Evolutionary conservation across 495 filamentous ascomycete genomes (phyloP), one percentile per base, ranked within the genome.

Genomic region (Endocarpon pusillum): DNA sequence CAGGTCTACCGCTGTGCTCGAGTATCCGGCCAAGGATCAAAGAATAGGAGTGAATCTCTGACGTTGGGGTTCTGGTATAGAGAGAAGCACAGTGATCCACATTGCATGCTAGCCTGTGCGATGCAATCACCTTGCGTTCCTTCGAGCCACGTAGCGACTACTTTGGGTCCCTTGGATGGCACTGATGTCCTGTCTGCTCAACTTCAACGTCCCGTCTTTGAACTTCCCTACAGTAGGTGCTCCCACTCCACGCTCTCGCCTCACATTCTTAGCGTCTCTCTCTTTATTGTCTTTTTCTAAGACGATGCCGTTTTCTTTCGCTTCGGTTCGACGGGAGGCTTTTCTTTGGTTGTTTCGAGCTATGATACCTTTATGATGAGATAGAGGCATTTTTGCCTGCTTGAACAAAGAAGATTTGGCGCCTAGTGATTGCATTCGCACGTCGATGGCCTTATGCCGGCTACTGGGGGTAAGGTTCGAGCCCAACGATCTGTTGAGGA

Each of bases 291-390:
- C 56, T 40, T 48, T 52, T 59, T 96, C 89, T 2, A 97, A 61
- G 36, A 96, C 70, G 38, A 96, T 77, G 4, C 89, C 89, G 41
- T 85, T 91, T 57, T 94, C 85, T 42, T 67, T 71, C 4, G 89
- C 89, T 44, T 92, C 81, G 19, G 55, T 61, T 20, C 89, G 58
- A 21, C 89, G 58, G 48, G 61, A 78, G 2, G 68, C 62, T 46
- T 96, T 86, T 36, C 68, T 70, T 23, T 57, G 53, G 9, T 46
- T 56, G 2, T 69, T 67, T 36, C 80, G 78, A 2, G 68, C 64
- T 7, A 62, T 55, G 37, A 94, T 94, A 4, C 84, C 85, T 51
- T 73, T 80, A 33, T 80, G 65, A 43, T 83, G 75, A 3, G 70
- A 49, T 55, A 86, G 72, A 21, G 86, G 83, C 81, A 94, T 92